phyloP scores from a whole-genome alignment of 179 eudicot species.

The Beta corolliflora region DNA sequence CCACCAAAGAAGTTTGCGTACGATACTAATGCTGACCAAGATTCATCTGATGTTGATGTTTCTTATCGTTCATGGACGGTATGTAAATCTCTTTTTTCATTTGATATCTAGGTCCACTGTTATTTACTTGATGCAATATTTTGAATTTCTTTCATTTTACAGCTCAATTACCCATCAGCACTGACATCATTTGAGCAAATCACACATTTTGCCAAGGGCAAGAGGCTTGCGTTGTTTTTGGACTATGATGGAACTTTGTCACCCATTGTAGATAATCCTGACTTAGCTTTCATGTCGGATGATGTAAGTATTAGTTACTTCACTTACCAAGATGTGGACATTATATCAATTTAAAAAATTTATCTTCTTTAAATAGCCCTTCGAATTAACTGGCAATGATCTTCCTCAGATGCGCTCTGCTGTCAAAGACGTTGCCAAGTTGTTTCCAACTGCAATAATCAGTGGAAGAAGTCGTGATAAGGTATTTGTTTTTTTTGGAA shows the following conservation, averaged over 20 bases:
- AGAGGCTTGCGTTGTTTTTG: constrained; percentile 78
- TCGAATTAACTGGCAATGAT: constrained; percentile 1
- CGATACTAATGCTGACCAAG: constrained; percentile 49
- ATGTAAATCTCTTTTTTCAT: constrained; percentile 13
- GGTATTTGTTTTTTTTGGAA: constrained; percentile 38
- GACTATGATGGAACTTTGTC: constrained; percentile 99
- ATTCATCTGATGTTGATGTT: constrained; percentile 52
- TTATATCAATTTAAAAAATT: neutral
- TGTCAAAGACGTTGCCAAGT: constrained; percentile 73
- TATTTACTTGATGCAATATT: constrained; percentile 3
- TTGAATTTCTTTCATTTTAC: constrained; percentile 32
- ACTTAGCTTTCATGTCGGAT: constrained; percentile 83
- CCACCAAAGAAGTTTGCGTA: constrained; percentile 59
- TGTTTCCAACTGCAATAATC: constrained; percentile 90
- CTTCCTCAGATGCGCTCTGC: constrained; percentile 80
- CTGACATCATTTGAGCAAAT: constrained; percentile 79
- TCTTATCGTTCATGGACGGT: constrained; percentile 84
- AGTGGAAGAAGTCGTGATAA: constrained; percentile 98
- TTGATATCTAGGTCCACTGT: neutral
- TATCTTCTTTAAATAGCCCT: neutral
- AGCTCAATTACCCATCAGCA: constrained; percentile 97
- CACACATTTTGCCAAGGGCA: constrained; percentile 65
- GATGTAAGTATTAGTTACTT: constrained; percentile 50
- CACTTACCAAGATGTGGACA: neutral
- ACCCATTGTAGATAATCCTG: constrained; percentile 94